Evolutionary conservation across 805 yeast genomes (phyloP), one percentile per base, ranked within the genome.

Genomic region (Cyberlindnera mycetangii): DNA sequence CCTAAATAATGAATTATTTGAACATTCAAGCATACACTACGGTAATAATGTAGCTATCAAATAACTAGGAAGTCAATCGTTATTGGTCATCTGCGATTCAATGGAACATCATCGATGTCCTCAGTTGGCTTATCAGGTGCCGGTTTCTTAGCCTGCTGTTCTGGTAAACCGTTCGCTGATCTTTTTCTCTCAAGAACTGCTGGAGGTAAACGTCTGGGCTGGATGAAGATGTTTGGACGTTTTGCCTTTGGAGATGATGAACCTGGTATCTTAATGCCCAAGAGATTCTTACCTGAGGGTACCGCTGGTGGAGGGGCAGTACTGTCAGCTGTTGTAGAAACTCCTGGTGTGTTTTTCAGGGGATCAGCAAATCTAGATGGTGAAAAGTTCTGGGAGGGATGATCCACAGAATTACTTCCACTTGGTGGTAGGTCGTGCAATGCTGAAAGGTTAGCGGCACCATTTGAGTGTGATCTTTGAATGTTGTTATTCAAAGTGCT

Each of bases 161-260:
- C 38, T 18, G 32, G 6, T 6, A n/a, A 10, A 11, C 30, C 44
- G n/a, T 27, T 14, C 3, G 45, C 17, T 17, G 38, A 17, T 40
- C 52, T 47, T 30, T 46, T 51, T 34, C 42, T 47, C 22, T 38
- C 50, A 11, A 42, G 14, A 20, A 12, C 10, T 1, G 42, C 34
- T 39, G 48, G 50, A 3, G 48, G 47, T 20, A 49, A 50, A 6
- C 31, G 25, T 30, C 40, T 42, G 2, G 51, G 27, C 20, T 51
- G 54, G 5, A 50, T 17, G 39, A 48, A 50, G 14, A 45, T 37
- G n/a, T 33, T 43, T 16, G 43, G 40, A 4, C 5, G 22, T 15
- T 33, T 32, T 16, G 12, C 24, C 32, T 11, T 25, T 21, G 6
- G 15, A 8, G 19, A 32, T 14, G 45, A 32, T 5, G 22, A 28